Percentiles rank a stretch among this genome's conserved stretches.
Conservation (phyloP, 176 grass and related monocot species). For the Tillandsia leiboldiana region DNA sequence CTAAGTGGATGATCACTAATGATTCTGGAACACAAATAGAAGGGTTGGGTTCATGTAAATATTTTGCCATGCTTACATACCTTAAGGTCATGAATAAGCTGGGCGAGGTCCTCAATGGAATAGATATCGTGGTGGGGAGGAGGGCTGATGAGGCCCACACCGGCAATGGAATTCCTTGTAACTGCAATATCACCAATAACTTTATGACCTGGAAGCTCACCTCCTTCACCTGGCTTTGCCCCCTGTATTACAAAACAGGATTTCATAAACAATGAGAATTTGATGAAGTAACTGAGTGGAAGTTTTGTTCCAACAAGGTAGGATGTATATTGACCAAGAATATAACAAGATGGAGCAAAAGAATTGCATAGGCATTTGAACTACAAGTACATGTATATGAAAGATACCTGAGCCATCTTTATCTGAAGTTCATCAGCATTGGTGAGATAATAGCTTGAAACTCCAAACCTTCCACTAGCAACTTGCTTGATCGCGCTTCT, state of each 20-base stretch:
- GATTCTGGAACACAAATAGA: too few species aligned
- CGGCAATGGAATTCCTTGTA: constrained; percentile 90
- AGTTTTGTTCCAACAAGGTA: constrained; percentile 14
- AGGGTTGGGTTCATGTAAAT: background rate
- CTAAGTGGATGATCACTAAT: too few species aligned
- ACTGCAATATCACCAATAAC: constrained; percentile 97
- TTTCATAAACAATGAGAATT: constrained; percentile 5
- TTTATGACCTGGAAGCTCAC: constrained; percentile 96
- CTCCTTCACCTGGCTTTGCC: constrained; percentile 97
- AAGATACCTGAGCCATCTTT: constrained; percentile 97
- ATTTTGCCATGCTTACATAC: constrained; percentile 30
- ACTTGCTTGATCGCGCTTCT: constrained; percentile 99
- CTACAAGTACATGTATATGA: background rate
- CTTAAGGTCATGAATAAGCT: constrained; percentile 97
- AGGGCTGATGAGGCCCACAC: constrained; percentile 96
- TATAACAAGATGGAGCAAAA: background rate
- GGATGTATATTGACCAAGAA: background rate
- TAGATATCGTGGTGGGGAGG: constrained; percentile 98
- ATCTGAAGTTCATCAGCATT: constrained; percentile 99
- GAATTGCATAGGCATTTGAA: background rate
- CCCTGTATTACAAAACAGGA: constrained; percentile 49
- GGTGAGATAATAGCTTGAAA: constrained; percentile 92
- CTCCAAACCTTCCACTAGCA: constrained; percentile 94
- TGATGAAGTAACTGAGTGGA: background rate
- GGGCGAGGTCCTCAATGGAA: constrained; percentile 96